A percentile compares a stretch with the other conserved stretches of the same genome.
Conservation (phyloP, 2,329 filamentous ascomycete genomes). For the Ophiocordyceps robertsii region DNA sequence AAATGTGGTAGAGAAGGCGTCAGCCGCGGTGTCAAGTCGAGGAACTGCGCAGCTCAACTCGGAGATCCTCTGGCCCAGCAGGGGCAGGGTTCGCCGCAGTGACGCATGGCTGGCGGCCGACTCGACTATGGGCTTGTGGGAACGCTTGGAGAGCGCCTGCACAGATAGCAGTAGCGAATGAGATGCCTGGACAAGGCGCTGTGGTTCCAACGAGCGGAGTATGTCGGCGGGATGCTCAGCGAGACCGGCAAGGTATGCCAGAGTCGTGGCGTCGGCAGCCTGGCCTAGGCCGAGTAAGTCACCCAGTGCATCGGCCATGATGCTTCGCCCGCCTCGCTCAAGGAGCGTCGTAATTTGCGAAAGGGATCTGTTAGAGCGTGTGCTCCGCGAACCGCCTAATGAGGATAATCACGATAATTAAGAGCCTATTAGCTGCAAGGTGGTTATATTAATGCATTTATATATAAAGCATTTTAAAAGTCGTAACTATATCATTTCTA, state of each 20-base stretch:
- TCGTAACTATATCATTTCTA: too few relatives aligned
- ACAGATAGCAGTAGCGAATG: conserved; percentile 73
- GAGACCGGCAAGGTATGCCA: conserved; percentile 64
- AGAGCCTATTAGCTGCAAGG: too few relatives aligned
- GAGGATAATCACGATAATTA: too few relatives aligned
- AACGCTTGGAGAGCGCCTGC: conserved; percentile 79
- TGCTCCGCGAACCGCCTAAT: too few relatives aligned
- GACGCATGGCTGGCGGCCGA: conserved; percentile 68
- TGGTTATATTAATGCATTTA: too few relatives aligned
- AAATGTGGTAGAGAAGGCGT: conserved; percentile 72
- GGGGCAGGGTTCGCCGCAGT: conserved; percentile 58
- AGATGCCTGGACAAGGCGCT: conserved; percentile 65
- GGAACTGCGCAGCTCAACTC: conserved; percentile 63
- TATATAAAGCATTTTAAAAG: too few relatives aligned
- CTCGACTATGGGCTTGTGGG: conserved; percentile 70
- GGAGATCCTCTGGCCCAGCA: conserved; percentile 49
- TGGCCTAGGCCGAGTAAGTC: conserved; percentile 19
- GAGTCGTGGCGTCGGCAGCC: conserved; percentile 35
- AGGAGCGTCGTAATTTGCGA: too few relatives aligned
- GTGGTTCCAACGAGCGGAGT: conserved; percentile 61
- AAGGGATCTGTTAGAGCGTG: too few relatives aligned
- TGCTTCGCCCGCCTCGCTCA: too few relatives aligned
- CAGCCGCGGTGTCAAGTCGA: conserved; percentile 62
- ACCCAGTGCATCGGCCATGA: conserved; percentile 23
- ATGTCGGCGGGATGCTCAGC: conserved; percentile 63